phyloP scores from a whole-genome alignment of 2,329 filamentous ascomycete genomes.

The Xylaria polymorpha region DNA sequence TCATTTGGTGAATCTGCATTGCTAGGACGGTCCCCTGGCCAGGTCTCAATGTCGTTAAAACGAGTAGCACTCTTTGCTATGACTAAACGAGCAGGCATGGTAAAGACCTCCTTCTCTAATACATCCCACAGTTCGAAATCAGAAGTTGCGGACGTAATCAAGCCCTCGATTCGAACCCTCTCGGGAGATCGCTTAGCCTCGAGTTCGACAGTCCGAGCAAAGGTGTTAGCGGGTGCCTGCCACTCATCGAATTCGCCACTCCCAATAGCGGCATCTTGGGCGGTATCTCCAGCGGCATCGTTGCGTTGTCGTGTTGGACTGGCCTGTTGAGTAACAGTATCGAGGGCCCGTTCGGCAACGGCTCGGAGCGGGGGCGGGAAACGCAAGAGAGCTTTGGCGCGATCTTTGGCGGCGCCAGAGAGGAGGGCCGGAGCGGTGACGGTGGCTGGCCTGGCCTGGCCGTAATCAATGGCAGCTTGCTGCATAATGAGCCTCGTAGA shows the following conservation, averaged over 20 bases:
- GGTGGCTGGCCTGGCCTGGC: conserved; percentile 36
- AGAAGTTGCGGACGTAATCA: conserved; percentile 66
- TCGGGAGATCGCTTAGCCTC: conserved; percentile 59
- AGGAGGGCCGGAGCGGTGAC: conserved; percentile 39
- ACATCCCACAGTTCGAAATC: conserved; percentile 75
- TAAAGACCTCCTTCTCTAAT: conserved; percentile 75
- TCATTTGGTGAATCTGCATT: conserved; percentile 13
- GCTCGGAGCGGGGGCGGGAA: conserved; percentile 56
- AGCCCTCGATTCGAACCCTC: conserved; percentile 61
- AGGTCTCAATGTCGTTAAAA: conserved; percentile 19
- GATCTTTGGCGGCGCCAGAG: conserved; percentile 47
- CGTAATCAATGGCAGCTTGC: conserved; percentile 45
- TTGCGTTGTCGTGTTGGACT: not conserved
- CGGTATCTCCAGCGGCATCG: not conserved
- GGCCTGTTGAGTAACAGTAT: conserved; percentile 46
- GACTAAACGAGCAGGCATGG: conserved; percentile 66
- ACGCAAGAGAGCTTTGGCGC: conserved; percentile 52
- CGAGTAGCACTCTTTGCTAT: conserved; percentile 53
- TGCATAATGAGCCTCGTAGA: conserved; percentile 48
- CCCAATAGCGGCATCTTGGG: not conserved
- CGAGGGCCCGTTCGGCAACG: conserved; percentile 55
- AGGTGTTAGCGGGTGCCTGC: conserved; percentile 41
- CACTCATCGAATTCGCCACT: conserved; percentile 36
- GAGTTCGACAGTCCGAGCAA: conserved; percentile 50
- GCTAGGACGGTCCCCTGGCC: conserved; percentile 29